Evolutionary conservation across 2,329 filamentous ascomycete species (phyloP).

Genomic region (Clonostachys sp.): DNA sequence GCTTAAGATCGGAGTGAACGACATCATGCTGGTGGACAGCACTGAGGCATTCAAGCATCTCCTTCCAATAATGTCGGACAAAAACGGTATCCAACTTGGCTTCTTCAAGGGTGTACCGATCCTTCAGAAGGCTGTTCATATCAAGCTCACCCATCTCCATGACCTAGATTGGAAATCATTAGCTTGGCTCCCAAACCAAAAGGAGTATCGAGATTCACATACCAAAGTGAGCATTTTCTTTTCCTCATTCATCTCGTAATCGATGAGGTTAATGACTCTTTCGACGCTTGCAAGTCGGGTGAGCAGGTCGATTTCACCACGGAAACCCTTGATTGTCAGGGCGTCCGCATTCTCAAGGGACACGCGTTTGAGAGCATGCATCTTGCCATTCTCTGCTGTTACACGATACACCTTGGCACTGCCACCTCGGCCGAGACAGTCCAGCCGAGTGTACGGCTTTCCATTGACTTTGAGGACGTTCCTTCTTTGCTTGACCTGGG

Average conservation of each 20-base stretch:
- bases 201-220: conserved; percentile 26
- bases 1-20: conserved; percentile 95
- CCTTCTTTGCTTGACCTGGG: conserved; percentile 69
- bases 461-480: conserved; percentile 86
- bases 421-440: conserved; percentile 86
- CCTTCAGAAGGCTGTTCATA: conserved; percentile 77
- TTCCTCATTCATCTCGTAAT: conserved; percentile 90
- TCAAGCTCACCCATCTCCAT: conserved; percentile 98
- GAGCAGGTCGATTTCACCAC: conserved; percentile 91
- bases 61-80: conserved; percentile 97
- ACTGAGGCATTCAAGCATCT: conserved; percentile 95
- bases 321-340: conserved; percentile 76
- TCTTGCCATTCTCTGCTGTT: conserved; percentile 93
- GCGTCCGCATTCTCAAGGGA: conserved; percentile 88
- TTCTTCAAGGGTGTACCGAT: conserved; percentile 66
- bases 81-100: conserved; percentile 82
- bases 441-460: conserved; percentile 83
- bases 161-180: conserved; percentile 46
- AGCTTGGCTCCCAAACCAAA: conserved; percentile 5
- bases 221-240: conserved; percentile 85
- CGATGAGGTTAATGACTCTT: conserved; percentile 83
- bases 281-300: conserved; percentile 79
- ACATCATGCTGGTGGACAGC: conserved; percentile 87
- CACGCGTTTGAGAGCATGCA: conserved; percentile 91
- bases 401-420: conserved; percentile 94